Conservation (phyloP, 768 basidiomycete genomes). For the Rhodotorula kratochvilovae region DNA sequence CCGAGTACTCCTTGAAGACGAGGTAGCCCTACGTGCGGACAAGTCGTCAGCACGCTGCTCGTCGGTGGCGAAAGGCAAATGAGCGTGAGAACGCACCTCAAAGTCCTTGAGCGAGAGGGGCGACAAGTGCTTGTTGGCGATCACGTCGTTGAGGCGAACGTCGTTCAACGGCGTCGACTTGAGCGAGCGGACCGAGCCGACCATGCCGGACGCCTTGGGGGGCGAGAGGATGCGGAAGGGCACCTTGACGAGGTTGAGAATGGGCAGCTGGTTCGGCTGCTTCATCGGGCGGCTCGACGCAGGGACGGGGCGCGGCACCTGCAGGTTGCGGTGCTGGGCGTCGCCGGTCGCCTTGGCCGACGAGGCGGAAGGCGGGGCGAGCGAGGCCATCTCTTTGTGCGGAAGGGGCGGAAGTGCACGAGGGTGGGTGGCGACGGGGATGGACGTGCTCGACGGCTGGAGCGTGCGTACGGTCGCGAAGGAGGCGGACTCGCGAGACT, state of each 20-base stretch:
- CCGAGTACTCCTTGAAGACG: slow-evolving; percentile 40
- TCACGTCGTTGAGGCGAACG: slow-evolving; percentile 33
- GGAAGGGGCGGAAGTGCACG: not conserved
- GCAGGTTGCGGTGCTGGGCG: slow-evolving; percentile 3
- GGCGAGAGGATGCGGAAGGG: slow-evolving; percentile 30
- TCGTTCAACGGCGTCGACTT: slow-evolving; percentile 32
- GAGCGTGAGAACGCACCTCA: slow-evolving; percentile 5
- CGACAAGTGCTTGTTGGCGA: slow-evolving; percentile 38
- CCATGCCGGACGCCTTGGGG: slow-evolving; percentile 37
- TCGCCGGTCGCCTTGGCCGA: not conserved
- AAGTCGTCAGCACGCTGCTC: not conserved
- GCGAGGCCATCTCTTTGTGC: slow-evolving; percentile 9
- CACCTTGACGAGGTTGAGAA: slow-evolving; percentile 32
- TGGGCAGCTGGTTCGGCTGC: not conserved
- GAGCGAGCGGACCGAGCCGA: slow-evolving; percentile 32
- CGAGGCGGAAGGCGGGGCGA: slow-evolving; percentile 19
- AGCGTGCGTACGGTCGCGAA: no score
- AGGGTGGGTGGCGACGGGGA: not conserved
- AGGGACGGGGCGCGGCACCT: not conserved
- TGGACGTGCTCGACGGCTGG: not conserved
- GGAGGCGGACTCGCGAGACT: no score
- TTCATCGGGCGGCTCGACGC: slow-evolving; percentile 9
- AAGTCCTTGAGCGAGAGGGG: slow-evolving; percentile 39
- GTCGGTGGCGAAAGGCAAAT: no score
- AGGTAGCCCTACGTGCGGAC: slow-evolving; percentile 25